These are phyloP conservation scores for Mortierella sp. DNA, from an alignment of 371 early-diverging fungal species.

Conservation along the genomic window DNA sequence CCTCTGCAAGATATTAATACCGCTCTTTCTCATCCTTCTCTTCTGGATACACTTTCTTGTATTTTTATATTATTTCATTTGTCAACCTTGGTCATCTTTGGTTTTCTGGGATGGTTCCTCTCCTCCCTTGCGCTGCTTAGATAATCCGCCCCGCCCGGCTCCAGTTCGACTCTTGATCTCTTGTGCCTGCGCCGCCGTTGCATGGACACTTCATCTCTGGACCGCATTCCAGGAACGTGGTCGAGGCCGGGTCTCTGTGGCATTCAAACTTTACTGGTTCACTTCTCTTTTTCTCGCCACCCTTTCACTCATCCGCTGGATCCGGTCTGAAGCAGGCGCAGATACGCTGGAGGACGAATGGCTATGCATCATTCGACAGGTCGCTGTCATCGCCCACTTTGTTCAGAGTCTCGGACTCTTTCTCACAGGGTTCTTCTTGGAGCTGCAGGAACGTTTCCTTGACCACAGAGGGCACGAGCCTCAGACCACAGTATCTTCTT, in stretches of 20 bases:
- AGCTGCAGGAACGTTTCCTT: constrained; percentile 11
- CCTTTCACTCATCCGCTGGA: constrained; percentile 30
- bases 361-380: not conserved
- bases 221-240: constrained; percentile 26
- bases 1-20: not conserved
- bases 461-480: too few relatives aligned
- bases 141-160: constrained; percentile 2
- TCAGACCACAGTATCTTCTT: too few relatives aligned
- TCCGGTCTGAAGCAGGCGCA: not conserved
- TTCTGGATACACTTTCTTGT: not conserved
- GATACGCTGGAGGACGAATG: not conserved
- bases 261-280: constrained; percentile 37
- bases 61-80: too few relatives aligned
- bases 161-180: constrained; percentile 29
- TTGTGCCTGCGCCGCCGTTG: constrained; percentile 28
- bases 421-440: constrained; percentile 17
- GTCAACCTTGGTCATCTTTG: too few relatives aligned
- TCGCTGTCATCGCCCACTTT: constrained; percentile 26
- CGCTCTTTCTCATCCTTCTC: not conserved
- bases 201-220: constrained; percentile 30
- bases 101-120: not conserved
- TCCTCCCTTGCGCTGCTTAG: constrained; percentile 7
- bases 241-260: constrained; percentile 14
- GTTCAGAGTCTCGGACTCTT: constrained; percentile 14
- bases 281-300: constrained; percentile 29